Base-by-base conservation (phyloP, 2,329 filamentous ascomycete species). In the Polychaeton citri region DNA sequence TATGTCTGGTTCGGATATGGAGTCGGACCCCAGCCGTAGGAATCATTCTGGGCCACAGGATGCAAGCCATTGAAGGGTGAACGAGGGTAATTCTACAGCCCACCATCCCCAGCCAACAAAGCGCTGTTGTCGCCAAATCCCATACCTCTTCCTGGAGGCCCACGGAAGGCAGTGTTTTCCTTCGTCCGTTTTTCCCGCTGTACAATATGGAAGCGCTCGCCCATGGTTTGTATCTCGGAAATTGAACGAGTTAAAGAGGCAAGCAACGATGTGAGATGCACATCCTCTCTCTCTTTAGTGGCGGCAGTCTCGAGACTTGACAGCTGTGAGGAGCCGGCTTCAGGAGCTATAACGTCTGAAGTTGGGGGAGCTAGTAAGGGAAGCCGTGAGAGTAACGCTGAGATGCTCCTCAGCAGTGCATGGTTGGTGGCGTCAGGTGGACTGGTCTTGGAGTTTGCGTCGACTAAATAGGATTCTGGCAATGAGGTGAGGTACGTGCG, bases 351-450 rank as follows among this genome's bases (percentile, higher is more conserved):
- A 12, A 36, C n/a, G 15, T 30, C 21, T 32, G 36, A 13, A 20
- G 43, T 88, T 70, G 34, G 93, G 74, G 88, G 85, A 4, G 80
- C 76, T 36, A 95, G 72, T 13, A 96, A 77, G 26, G 81, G 81
- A 19, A 95, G 71, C 35, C 88, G 81, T 34, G 79, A 79, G 43
- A 94, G 73, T 28, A 95, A 77, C 2, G 87, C 81, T 51, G 87
- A 82, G 43, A 95, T 85, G 44, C 84, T 84, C 42, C 90, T 85
- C 20, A 98, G 75, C 30, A 95, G 78, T 2, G 76, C 71, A 51
- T 85, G 72, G 5, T 84, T 56, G 51, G 68, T 46, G 38, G 47
- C 49, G 40, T 64, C 38, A 43, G 62, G 43, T 36, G 51, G 50
- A n/a, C 54, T 49, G 7, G 51, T 48, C 26, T 46, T 55, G 34